phyloP scores from a whole-genome alignment of 2,329 filamentous ascomycete species.

The Monosporascus sp. region DNA sequence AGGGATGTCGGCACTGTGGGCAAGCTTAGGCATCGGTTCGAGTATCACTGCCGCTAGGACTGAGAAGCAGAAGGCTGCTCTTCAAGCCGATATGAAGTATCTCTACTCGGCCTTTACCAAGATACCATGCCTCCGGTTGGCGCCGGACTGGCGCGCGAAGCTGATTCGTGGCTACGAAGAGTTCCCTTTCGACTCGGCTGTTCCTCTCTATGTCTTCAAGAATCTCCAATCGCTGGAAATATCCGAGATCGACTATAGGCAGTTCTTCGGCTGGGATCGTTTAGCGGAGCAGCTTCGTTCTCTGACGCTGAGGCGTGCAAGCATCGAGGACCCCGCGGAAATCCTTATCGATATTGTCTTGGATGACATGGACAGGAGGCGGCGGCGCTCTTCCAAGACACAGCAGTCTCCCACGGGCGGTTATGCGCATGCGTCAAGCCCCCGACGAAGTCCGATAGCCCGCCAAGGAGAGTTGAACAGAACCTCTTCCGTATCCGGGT shows the following conservation, averaged over 20 bases:
- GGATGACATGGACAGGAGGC: conserved; percentile 91
- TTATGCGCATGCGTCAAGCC: conserved; percentile 54
- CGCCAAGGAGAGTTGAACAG: conserved; percentile 62
- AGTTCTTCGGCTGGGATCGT: conserved; percentile 96
- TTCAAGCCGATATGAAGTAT: conserved; percentile 87
- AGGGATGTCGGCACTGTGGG: conserved; percentile 90
- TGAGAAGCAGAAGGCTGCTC: conserved; percentile 81
- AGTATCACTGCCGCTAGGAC: conserved; percentile 75
- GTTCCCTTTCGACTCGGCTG: conserved; percentile 95
- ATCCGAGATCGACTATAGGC: conserved; percentile 90
- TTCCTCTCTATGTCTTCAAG: conserved; percentile 95
- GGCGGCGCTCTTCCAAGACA: conserved; percentile 79
- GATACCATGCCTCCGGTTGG: conserved; percentile 83
- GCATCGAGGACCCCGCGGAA: conserved; percentile 84
- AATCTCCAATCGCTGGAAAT: conserved; percentile 92
- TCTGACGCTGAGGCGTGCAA: conserved; percentile 79
- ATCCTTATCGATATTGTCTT: conserved; percentile 88
- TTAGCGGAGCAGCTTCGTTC: conserved; percentile 88
- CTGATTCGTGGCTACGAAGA: conserved; percentile 93
- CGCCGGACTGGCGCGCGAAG: conserved; percentile 87
- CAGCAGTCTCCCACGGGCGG: conserved; percentile 73
- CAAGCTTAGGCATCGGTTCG: conserved; percentile 75
- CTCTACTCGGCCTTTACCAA: conserved; percentile 98
- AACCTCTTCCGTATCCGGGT: conserved; percentile 65
- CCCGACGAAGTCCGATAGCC: conserved; percentile 56